phyloP scores from a whole-genome alignment of 225 moss, liverwort and hornwort species.

The Physcomitrellopsis africana region DNA sequence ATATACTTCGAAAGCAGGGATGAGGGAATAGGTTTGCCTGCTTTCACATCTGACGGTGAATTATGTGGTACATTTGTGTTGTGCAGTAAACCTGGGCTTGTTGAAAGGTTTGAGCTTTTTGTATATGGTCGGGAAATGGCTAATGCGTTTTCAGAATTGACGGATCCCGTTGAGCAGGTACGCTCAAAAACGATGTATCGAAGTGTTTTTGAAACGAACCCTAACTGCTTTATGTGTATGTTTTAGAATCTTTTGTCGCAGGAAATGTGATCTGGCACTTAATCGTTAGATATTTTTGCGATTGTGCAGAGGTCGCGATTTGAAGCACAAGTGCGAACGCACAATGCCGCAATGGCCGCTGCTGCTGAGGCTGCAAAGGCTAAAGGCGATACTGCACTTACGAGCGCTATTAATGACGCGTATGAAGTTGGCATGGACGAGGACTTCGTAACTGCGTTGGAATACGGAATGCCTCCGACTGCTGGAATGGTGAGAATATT shows the following conservation, averaged over 20 bases:
- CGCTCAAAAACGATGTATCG: not conserved
- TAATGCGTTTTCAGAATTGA: slow-evolving; percentile 97
- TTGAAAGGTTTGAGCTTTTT: slow-evolving; percentile 97
- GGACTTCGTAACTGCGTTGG: slow-evolving; percentile 94
- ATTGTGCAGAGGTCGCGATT: slow-evolving; percentile 76
- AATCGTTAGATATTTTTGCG: not conserved
- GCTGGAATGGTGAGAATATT: slow-evolving; percentile 85
- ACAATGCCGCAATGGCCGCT: slow-evolving; percentile 73
- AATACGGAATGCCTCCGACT: slow-evolving; percentile 99
- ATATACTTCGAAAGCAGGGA: not conserved
- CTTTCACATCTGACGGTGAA: slow-evolving; percentile 24
- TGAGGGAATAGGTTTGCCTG: not conserved
- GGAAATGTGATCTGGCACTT: not conserved
- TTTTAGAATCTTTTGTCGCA: not conserved
- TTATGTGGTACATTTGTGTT: slow-evolving; percentile 33
- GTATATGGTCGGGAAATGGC: slow-evolving; percentile 97
- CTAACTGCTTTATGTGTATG: not conserved
- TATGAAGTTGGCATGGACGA: slow-evolving; percentile 93
- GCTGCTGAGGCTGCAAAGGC: slow-evolving; percentile 72
- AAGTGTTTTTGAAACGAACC: not conserved
- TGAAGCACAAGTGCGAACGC: slow-evolving; percentile 79
- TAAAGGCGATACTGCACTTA: slow-evolving; percentile 75
- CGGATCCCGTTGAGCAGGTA: slow-evolving; percentile 97
- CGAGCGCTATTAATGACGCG: slow-evolving; percentile 72
- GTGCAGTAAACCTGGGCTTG: slow-evolving; percentile 77